Base-by-base conservation (phyloP, 2,329 filamentous ascomycete species). In the Alternaria hordeiaustralica region DNA sequence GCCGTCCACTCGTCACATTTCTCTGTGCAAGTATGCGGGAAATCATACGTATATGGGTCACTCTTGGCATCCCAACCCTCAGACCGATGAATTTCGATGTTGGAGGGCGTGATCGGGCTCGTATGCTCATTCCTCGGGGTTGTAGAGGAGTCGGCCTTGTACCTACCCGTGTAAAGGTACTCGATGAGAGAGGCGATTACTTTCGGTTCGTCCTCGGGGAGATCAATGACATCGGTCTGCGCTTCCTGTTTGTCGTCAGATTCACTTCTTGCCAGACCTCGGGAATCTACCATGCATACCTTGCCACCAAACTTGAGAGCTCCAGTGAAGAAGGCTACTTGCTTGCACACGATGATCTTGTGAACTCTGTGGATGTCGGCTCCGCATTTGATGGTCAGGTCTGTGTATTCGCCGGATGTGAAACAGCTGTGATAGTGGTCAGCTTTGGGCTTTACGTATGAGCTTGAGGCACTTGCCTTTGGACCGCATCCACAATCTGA, bases 301-400 rank as follows among this genome's bases (percentile, higher is more conserved):
- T 67, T 43, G 28, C 64, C 67, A 15, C 51, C 60, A 50, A 68
- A 66, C 4, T 28, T 60, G 3, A 58, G 26, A n/a, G 67, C 63
- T 11, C 50, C 51, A 11, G 45, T 50, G 33, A 71, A 70, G 55
- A 66, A 68, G 2, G 57, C 56, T 12, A 53, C 49, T 12, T 47
- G 58, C 11, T 45, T 25, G 33, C 66, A 71, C 9, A 71, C 60
- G 4, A 71, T 61, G 1, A 21, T 36, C 33, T 65, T 68, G 53
- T 72, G 70, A 11, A 65, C 65, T 20, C 60, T 65, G 54, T 64
- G 64, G 5, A 18, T 36, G 20, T 64, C 56, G 0, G 20, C n/a
- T 5, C 56, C 55, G 23, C 66, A 72, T 1, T 51, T 66, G 28
- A 70, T 68, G 4, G 43, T 60, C 7, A 69, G 46, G 28, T 71